Conservation (phyloP, 2,329 filamentous ascomycete genomes). For the Leptographium wingfieldii region DNA sequence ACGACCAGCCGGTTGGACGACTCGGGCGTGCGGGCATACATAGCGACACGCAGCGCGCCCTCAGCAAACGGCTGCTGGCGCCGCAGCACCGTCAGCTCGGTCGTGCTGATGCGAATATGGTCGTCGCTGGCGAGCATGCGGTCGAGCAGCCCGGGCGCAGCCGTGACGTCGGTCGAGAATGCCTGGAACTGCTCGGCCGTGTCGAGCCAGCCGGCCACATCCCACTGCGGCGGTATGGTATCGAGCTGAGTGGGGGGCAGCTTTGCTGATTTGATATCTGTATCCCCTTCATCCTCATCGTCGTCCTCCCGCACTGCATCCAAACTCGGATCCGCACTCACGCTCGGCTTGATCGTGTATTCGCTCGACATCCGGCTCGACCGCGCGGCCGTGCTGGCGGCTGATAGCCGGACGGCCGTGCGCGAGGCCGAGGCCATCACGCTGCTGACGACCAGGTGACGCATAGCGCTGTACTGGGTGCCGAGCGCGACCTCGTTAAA, state of each 20-base stretch:
- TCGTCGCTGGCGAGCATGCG: slow-evolving; percentile 24
- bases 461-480: slow-evolving; percentile 14
- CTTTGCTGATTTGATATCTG: slow-evolving; percentile 1
- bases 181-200: slow-evolving; percentile 17
- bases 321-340: neutral
- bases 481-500: slow-evolving; percentile 19
- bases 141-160: slow-evolving; percentile 17
- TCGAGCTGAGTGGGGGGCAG: slow-evolving; percentile 14
- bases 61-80: slow-evolving; percentile 20
- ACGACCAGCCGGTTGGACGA: slow-evolving; percentile 21
- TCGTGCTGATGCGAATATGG: slow-evolving; percentile 21
- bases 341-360: neutral
- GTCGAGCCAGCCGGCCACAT: slow-evolving; percentile 17
- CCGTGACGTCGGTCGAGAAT: slow-evolving; percentile 19
- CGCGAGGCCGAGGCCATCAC: slow-evolving; percentile 20
- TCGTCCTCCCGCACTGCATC: neutral
- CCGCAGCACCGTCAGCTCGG: slow-evolving; percentile 21
- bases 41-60: slow-evolving; percentile 21
- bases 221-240: slow-evolving; percentile 15
- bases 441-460: slow-evolving; percentile 17
- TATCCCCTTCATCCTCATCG: neutral
- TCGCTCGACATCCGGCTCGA: neutral
- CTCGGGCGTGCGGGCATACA: slow-evolving; percentile 20
- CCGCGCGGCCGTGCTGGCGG: neutral
- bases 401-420: slow-evolving; percentile 15